Evolutionary conservation across 805 yeast genomes (phyloP).

Genomic region (Starmerella gropengiesseri): DNA sequence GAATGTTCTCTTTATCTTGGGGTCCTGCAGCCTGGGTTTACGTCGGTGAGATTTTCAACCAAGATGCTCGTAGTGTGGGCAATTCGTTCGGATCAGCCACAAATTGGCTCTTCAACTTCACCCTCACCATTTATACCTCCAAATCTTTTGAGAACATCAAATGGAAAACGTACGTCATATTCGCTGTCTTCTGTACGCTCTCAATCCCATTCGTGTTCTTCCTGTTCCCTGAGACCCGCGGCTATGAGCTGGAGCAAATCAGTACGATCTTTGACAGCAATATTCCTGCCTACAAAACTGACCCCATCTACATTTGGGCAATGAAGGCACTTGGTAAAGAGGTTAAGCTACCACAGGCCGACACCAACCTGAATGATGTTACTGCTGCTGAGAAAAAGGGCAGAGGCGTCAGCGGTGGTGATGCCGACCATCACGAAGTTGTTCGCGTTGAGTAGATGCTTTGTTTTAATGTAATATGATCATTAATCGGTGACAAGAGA

Average conservation of each 20-base stretch:
- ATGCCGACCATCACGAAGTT: too few species aligned
- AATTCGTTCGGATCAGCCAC: conserved; percentile 62
- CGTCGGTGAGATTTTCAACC: conserved; percentile 54
- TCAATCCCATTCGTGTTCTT: conserved; percentile 48
- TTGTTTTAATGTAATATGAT: too few species aligned
- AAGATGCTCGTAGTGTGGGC: conserved; percentile 64
- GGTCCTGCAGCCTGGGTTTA: conserved; percentile 72
- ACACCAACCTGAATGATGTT: not conserved
- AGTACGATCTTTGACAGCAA: conserved; percentile 43
- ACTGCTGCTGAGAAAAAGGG: conserved; percentile 7
- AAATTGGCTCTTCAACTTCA: conserved; percentile 72
- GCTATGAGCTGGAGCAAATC: conserved; percentile 56
- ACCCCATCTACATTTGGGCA: conserved; percentile 13
- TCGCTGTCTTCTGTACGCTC: conserved; percentile 58
- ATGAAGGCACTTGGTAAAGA: conserved; percentile 15
- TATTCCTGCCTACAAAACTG: conserved; percentile 23
- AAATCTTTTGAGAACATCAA: conserved; percentile 62
- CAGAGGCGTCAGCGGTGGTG: not conserved
- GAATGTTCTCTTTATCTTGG: conserved; percentile 77
- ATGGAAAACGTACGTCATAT: conserved; percentile 56
- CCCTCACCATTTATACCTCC: conserved; percentile 59
- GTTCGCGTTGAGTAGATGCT: too few species aligned
- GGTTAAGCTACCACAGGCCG: conserved; percentile 11
- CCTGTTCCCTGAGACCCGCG: conserved; percentile 55
- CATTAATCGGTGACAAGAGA: too few species aligned